Evolutionary conservation across 371 early-diverging fungal species (phyloP).

Genomic region (Saksenaea vasiformis): DNA sequence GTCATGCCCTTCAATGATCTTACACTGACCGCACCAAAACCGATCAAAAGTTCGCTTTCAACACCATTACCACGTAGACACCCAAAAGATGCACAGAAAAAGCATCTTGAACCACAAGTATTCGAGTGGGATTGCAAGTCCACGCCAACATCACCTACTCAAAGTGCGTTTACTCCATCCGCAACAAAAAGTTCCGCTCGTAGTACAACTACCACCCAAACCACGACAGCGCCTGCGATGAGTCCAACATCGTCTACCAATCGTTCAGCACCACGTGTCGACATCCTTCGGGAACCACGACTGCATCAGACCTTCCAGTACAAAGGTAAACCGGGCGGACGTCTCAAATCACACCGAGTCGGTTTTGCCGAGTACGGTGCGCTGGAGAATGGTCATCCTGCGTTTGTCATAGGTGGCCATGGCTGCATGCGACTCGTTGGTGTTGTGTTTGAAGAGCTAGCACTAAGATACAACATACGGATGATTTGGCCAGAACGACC

Average conservation of each 20-base stretch:
- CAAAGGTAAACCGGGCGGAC: conserved; percentile 14
- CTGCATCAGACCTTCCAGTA: conserved; percentile 47
- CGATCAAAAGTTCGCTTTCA: background rate
- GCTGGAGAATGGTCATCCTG: conserved; percentile 32
- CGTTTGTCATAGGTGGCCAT: conserved; percentile 52
- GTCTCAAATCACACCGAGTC: conserved; percentile 33
- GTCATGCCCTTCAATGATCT: background rate
- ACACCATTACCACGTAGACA: background rate
- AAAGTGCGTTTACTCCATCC: background rate
- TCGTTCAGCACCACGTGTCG: conserved; percentile 20
- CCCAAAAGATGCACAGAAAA: background rate
- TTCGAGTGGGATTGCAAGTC: background rate
- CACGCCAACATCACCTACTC: conserved; percentile 4
- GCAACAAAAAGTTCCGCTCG: background rate
- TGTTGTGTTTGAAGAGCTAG: conserved; percentile 53
- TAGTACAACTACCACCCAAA: conserved; percentile 6
- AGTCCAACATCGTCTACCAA: background rate
- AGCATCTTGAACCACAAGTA: background rate
- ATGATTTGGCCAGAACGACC: conserved; percentile 58
- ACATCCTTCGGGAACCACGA: conserved; percentile 37
- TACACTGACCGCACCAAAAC: background rate
- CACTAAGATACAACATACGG: conserved; percentile 29
- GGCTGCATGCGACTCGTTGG: conserved; percentile 49
- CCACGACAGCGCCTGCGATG: conserved; percentile 1
- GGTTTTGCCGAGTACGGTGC: conserved; percentile 53